Evolutionary conservation across 2,329 filamentous ascomycete species (phyloP).

Genomic region (Sarocladiaceae sp.): DNA sequence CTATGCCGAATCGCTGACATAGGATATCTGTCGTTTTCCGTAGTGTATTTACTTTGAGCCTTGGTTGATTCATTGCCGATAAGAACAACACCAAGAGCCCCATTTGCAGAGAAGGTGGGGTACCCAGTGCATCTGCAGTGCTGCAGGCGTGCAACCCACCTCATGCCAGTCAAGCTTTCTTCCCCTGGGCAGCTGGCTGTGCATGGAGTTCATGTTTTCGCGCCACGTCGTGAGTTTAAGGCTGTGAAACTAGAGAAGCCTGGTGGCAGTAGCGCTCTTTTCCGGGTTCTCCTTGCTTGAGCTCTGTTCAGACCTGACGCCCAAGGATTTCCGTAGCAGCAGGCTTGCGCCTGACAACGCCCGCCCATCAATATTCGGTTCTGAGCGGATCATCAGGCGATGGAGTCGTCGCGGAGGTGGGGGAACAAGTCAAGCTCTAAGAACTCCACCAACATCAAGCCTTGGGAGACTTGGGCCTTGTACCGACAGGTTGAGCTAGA

Average conservation of each 20-base stretch:
- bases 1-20: too few relatives aligned
- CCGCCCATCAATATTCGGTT: not conserved
- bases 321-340: too few relatives aligned
- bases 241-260: not conserved
- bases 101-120: not conserved
- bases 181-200: not conserved
- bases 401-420: not conserved
- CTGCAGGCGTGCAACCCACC: constrained; percentile 6
- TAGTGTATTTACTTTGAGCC: not conserved
- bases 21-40: not conserved
- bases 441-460: constrained; percentile 3
- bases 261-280: too few relatives aligned
- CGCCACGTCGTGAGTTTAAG: not conserved
- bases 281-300: too few relatives aligned
- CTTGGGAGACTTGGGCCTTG: not conserved
- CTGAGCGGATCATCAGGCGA: not conserved
- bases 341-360: not conserved
- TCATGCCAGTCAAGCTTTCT: constrained; percentile 7
- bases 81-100: not conserved
- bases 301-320: too few relatives aligned
- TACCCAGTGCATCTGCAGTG: constrained; percentile 1
- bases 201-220: not conserved
- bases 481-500: constrained; percentile 8
- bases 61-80: not conserved
- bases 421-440: constrained; percentile 1